Evolutionary conservation across 2,329 filamentous ascomycete genomes (phyloP), one percentile per base, ranked within the genome.

Genomic region (Xylariaceae sp.): DNA sequence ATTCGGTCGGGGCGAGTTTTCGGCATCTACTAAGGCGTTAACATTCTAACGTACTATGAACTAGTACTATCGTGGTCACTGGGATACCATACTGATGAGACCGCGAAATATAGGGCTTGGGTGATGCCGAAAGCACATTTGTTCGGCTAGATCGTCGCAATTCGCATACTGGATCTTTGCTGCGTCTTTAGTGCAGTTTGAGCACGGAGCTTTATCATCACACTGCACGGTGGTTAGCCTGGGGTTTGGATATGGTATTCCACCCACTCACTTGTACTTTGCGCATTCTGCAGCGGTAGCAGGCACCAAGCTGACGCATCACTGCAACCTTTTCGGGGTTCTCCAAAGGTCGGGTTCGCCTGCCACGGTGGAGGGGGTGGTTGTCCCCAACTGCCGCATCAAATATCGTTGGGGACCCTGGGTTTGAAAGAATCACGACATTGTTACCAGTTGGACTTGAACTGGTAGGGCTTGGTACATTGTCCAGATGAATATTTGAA

Each of bases 251-350:
- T 69, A 66, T 53, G 54, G 53, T 54, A 46, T 58, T 53, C 34
- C 41, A 26, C 33, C 26, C 40, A 67, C 78, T 75, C 75, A 82
- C 80, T 64, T 72, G 70, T 64, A 76, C 75, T 72, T 80, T 82
- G 62, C 74, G 75, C 59, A 78, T 73, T 62, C 75, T 78, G 68
- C 80, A 82, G 54, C 75, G 76, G 51, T 78, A 72, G 63, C 80
- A 83, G 29, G 80, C 78, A 56, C 77, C 76, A 64, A 72, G 73
- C 66, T 79, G 78, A 62, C 80, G 78, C 51, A 82, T 78, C 52
- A 76, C 74, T 49, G 78, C 79, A 39, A 80, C 81, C 69, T 80
- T 75, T 58, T 76, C 73, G 39, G 65, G 65, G 47, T 72, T 69
- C n/a, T 66, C 54, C 43, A 73, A 53, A 26, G 70, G 70, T 31